Percentiles rank a stretch among this genome's conserved stretches.
Conservation (phyloP, 1,284 basidiomycete species). For the Ustilago sp. region DNA sequence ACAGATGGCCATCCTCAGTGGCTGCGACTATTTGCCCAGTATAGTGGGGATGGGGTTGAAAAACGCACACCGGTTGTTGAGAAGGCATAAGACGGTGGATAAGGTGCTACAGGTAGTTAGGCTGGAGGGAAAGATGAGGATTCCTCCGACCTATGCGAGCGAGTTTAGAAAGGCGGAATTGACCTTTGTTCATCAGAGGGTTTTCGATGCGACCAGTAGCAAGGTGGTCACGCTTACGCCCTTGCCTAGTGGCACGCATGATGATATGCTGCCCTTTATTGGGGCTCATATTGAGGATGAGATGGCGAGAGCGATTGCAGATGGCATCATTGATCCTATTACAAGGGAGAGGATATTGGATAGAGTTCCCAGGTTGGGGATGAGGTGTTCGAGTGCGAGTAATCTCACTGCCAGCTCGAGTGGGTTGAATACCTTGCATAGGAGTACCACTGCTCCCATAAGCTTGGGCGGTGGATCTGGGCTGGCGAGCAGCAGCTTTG, state of each 20-base stretch:
- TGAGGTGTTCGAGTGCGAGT: constrained; percentile 25
- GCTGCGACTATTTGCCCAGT: constrained; percentile 85
- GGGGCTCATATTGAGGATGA: constrained; percentile 57
- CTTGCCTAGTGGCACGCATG: constrained; percentile 52
- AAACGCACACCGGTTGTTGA: constrained; percentile 86
- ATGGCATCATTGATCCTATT: constrained; percentile 83
- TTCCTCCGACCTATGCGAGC: constrained; percentile 77
- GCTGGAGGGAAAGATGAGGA: constrained; percentile 84
- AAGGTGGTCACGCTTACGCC: constrained; percentile 59
- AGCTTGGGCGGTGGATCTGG: not conserved
- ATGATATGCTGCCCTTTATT: constrained; percentile 59
- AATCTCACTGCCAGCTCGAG: constrained; percentile 6
- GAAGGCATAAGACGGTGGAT: constrained; percentile 86
- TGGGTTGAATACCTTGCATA: constrained; percentile 9
- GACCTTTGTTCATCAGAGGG: constrained; percentile 92
- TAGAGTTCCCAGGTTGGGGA: constrained; percentile 17
- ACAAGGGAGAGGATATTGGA: constrained; percentile 76
- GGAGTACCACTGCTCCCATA: constrained; percentile 33
- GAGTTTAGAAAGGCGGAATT: constrained; percentile 81
- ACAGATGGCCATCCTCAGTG: constrained; percentile 94
- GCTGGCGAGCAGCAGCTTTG: constrained; percentile 21
- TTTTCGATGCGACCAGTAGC: constrained; percentile 79
- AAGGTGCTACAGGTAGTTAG: constrained; percentile 83
- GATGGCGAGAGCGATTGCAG: constrained; percentile 75
- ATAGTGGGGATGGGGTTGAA: constrained; percentile 74